phyloP scores from a whole-genome alignment of 257 asterid species.

The Plantago elongata region DNA sequence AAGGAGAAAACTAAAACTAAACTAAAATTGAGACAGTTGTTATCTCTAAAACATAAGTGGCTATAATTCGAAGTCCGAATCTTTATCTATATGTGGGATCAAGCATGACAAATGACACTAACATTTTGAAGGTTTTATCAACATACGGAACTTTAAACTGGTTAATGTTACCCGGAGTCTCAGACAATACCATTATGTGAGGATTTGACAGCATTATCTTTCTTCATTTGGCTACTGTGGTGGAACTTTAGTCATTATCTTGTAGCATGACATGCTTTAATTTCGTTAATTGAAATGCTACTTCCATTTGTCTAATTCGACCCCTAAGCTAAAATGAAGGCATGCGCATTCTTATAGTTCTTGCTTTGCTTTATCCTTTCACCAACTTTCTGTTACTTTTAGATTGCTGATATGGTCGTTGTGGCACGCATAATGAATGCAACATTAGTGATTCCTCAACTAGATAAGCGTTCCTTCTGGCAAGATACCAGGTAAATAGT shows the following conservation, averaged over 20 bases:
- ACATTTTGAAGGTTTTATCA: too few relatives aligned
- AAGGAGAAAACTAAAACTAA: too few relatives aligned
- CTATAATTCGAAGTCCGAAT: too few relatives aligned
- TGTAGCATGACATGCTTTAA: not conserved
- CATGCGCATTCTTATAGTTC: not conserved
- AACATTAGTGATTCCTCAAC: constrained; percentile 85
- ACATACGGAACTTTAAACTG: too few relatives aligned
- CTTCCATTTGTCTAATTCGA: not conserved
- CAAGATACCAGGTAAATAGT: constrained; percentile 74
- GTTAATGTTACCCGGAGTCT: not conserved
- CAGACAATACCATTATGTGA: not conserved
- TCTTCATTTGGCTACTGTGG: constrained; percentile 29
- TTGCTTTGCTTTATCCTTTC: constrained; percentile 10
- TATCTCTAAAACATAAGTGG: too few relatives aligned
- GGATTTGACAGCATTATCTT: not conserved
- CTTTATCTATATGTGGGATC: too few relatives aligned
- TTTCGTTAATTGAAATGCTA: not conserved
- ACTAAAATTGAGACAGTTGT: too few relatives aligned
- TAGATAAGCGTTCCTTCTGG: constrained; percentile 94
- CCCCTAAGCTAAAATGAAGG: constrained; percentile 8
- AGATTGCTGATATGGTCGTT: constrained; percentile 99
- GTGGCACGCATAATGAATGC: constrained; percentile 93
- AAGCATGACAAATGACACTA: too few relatives aligned
- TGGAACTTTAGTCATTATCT: constrained; percentile 3
- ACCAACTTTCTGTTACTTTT: constrained; percentile 20